Evolutionary conservation across 2,329 filamentous ascomycete genomes (phyloP), one percentile per base, ranked within the genome.

Genomic region (Parasarocladium wereldwijsianum): DNA sequence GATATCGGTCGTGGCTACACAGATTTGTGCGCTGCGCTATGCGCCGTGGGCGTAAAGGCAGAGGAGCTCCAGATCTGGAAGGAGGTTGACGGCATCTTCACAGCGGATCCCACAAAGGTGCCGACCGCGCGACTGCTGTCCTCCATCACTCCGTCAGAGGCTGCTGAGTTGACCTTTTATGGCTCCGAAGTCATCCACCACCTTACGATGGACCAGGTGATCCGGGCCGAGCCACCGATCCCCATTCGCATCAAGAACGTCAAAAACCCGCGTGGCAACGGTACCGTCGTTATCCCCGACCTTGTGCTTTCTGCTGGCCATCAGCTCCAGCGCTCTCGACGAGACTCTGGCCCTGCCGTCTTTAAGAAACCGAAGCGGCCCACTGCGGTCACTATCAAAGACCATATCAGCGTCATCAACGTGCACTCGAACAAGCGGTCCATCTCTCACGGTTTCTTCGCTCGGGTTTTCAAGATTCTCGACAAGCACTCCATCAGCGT

Each of bases 111-210:
- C 3, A 73, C 80, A 44, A 93, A 92, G 56, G 84, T 93, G 17
- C 86, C 87, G 3, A 96, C 87, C 1, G 92, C 90, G n/a, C 69
- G 79, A 26, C 64, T 98, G n/a, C 67, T 98, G 25, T 60, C 76
- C 8, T 76, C 77, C 32, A 93, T 98, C 49, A 94, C 87, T 4
- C 90, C 90, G 1, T 79, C 84, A 8, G 90, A 98, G 55, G 90
- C 90, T 2, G 87, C 90, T 9, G 90, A 98, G 54, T 63, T 98
- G 58, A 96, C 90, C 2, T 90, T 87, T 47, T 90, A 87, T 50
- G 82, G 82, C 37, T 86, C 86, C 36, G 90, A 98, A 54, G 90
- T 98, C 48, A 98, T 98, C 43, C 90, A 98, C 51, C 90, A 93
- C 40, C 79, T 94, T 50, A 98, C 90, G 44, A 96, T 98, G 86